Percentiles rank a stretch among this genome's conserved stretches.
Conservation (phyloP, 2,329 filamentous ascomycete genomes). For the Aspergillus sp. region DNA sequence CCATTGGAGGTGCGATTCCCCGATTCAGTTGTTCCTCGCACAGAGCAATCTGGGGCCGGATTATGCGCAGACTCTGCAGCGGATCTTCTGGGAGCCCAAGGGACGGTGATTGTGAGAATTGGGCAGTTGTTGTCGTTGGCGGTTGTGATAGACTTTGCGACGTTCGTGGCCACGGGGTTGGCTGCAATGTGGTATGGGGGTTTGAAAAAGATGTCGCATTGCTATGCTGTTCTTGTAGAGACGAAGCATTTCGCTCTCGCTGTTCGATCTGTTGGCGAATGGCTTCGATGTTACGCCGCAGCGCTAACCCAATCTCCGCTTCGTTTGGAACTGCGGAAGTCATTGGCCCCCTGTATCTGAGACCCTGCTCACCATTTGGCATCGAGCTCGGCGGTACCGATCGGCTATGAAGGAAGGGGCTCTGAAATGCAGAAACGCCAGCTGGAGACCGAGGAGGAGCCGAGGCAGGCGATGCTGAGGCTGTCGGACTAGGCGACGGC, state of each 20-base stretch:
- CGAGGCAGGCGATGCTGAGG: background rate
- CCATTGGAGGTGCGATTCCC: conserved; percentile 27
- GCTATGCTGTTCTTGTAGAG: conserved; percentile 1
- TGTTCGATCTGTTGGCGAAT: conserved; percentile 21
- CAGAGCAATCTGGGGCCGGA: conserved; percentile 22
- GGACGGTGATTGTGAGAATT: background rate
- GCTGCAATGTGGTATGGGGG: background rate
- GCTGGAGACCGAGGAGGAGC: conserved; percentile 3
- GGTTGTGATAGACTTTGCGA: conserved; percentile 1
- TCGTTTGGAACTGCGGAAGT: conserved; percentile 8
- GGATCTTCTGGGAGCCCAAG: conserved; percentile 4
- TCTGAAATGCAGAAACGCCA: conserved; percentile 11
- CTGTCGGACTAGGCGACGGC: conserved; percentile 8
- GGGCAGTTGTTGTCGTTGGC: conserved; percentile 1
- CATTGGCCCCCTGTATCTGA: conserved; percentile 13
- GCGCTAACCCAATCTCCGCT: conserved; percentile 17
- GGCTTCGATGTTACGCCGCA: conserved; percentile 21
- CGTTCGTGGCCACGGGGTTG: conserved; percentile 7
- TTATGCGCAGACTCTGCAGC: conserved; percentile 14
- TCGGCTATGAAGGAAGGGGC: conserved; percentile 6
- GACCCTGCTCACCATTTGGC: conserved; percentile 4
- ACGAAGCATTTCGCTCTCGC: conserved; percentile 9
- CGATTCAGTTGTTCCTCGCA: conserved; percentile 28
- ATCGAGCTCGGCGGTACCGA: conserved; percentile 1
- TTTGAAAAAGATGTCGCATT: background rate